Evolutionary conservation across 108 stramenopile species (phyloP).

Genomic region (Skeletonema marinoi): DNA sequence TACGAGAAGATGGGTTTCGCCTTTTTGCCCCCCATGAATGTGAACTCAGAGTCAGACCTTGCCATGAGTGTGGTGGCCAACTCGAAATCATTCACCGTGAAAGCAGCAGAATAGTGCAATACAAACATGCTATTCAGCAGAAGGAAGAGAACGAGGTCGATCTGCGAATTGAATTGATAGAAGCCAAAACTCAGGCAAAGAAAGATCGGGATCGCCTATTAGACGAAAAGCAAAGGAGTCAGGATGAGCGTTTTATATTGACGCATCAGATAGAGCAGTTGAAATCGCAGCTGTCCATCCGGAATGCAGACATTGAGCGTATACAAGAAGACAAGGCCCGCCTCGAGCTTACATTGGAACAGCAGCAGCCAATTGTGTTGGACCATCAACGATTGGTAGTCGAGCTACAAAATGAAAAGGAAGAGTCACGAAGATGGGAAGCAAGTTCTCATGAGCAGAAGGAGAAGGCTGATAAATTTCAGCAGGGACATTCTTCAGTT

Average conservation of each 20-base stretch:
- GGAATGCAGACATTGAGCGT: slow-evolving; percentile 25
- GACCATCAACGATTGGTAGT: slow-evolving; percentile 31
- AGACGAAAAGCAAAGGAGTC: slow-evolving; percentile 7
- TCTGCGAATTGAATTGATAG: slow-evolving; percentile 27
- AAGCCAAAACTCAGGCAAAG: slow-evolving; percentile 30
- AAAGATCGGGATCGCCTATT: slow-evolving; percentile 21
- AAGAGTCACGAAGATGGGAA: slow-evolving; percentile 9
- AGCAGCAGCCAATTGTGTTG: slow-evolving; percentile 25
- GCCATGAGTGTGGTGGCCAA: slow-evolving; percentile 44
- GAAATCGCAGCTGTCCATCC: slow-evolving; percentile 32
- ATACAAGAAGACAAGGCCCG: slow-evolving; percentile 4
- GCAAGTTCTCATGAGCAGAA: slow-evolving; percentile 8
- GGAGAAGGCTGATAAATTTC: slow-evolving; percentile 3
- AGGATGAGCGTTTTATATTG: slow-evolving; percentile 25
- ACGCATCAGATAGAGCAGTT: slow-evolving; percentile 33
- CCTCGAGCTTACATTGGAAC: slow-evolving; percentile 21
- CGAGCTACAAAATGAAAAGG: slow-evolving; percentile 20
- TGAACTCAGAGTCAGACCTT: slow-evolving; percentile 40
- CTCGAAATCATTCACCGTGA: slow-evolving; percentile 52
- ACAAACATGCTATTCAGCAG: slow-evolving; percentile 34
- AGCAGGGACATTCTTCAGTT: slow-evolving; percentile 7
- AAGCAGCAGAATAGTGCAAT: slow-evolving; percentile 40
- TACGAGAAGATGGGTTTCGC: slow-evolving; percentile 31
- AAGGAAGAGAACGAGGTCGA: slow-evolving; percentile 29
- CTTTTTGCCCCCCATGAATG: slow-evolving; percentile 56